Percentiles rank a stretch among this genome's conserved stretches.
phyloP scores from a whole-genome alignment of 371 early-diverging fungal species.

The Syncephalastrum racemosum region DNA sequence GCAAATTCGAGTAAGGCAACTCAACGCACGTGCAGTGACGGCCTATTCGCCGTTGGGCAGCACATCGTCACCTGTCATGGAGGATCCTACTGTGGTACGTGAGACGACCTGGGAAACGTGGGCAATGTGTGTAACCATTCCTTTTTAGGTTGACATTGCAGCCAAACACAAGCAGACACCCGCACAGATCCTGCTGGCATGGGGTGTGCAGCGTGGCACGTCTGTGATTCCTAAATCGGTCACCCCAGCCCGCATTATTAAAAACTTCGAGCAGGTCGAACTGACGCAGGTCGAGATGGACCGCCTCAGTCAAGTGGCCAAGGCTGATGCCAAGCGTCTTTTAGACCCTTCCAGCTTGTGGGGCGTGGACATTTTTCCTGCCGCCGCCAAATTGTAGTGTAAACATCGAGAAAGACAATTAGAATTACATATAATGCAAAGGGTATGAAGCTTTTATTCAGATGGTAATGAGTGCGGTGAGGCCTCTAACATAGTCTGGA shows the following conservation, averaged over 20 bases:
- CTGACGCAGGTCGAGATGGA: conserved; percentile 36
- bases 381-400: too few species aligned
- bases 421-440: too few species aligned
- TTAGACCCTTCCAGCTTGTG: conserved; percentile 30
- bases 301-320: conserved; percentile 4
- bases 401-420: too few species aligned
- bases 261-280: conserved; percentile 52
- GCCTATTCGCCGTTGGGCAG: conserved; percentile 87
- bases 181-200: conserved; percentile 78
- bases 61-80: conserved; percentile 43
- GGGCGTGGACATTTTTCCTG: conserved; percentile 30
- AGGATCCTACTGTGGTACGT: conserved; percentile 36
- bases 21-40: conserved; percentile 50
- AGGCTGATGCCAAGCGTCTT: conserved; percentile 17
- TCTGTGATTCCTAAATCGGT: conserved; percentile 67
- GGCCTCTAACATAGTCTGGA: not conserved
- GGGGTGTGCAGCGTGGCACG: conserved; percentile 70
- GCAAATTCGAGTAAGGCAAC: not conserved
- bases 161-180: conserved; percentile 61
- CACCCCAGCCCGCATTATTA: conserved; percentile 47
- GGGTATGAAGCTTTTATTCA: too few species aligned
- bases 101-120: not conserved
- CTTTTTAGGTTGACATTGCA: conserved; percentile 55
- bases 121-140: too few species aligned
- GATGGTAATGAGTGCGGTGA: too few species aligned